Evolutionary conservation across 176 grass and related monocot species (phyloP).

Genomic region (Rhynchospora tenuis): DNA sequence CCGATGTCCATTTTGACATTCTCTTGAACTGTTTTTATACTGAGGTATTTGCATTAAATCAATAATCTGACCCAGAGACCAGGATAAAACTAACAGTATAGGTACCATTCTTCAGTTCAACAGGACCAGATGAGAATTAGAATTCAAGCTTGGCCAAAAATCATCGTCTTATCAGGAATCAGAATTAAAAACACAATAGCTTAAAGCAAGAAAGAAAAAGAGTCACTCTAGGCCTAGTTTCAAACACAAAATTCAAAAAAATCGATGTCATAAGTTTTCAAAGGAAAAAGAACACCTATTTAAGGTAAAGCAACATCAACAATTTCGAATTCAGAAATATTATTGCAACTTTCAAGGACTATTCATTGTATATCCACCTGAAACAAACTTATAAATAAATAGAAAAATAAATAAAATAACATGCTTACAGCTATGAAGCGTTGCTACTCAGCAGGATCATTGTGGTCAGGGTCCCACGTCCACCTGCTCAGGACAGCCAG

Average conservation of each 20-base stretch:
- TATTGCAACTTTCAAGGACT: not conserved
- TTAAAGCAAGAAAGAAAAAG: not conserved
- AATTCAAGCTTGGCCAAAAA: not conserved
- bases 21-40: not conserved
- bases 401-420: not conserved
- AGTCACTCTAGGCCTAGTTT: not conserved
- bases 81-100: not conserved
- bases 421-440: constrained; percentile 10
- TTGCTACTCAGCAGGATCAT: constrained; percentile 17
- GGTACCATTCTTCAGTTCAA: not conserved
- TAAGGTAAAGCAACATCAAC: not conserved
- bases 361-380: not conserved
- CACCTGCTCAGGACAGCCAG: constrained; percentile 4
- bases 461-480: not conserved
- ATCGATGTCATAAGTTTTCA: not conserved
- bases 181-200: no score
- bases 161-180: not conserved
- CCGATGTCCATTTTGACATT: not conserved
- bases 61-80: not conserved
- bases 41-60: not conserved
- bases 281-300: not conserved
- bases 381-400: not conserved
- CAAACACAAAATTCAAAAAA: not conserved
- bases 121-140: not conserved
- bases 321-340: not conserved